Evolutionary conservation across 805 yeast species (phyloP).

Genomic region (Candida boleticola): DNA sequence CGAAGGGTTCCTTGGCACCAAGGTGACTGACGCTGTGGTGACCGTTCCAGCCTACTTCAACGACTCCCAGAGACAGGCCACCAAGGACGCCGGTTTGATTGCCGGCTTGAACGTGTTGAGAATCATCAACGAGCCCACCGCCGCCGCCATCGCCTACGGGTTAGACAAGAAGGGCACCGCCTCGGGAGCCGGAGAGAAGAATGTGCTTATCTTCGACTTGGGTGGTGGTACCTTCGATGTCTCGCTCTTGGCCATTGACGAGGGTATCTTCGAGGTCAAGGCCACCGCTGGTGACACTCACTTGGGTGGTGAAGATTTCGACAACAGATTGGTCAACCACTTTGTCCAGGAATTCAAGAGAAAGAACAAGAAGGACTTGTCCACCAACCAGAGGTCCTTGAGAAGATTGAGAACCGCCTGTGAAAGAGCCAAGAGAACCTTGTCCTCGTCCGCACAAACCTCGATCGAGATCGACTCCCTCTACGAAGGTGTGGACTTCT

Average conservation of each 20-base stretch:
- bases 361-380: conserved; percentile 83
- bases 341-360: conserved; percentile 91
- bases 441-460: conserved; percentile 93
- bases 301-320: conserved; percentile 97
- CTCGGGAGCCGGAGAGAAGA: conserved; percentile 66
- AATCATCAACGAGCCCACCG: conserved; percentile 45
- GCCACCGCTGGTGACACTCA: conserved; percentile 97
- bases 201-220: conserved; percentile 87
- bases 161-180: conserved; percentile 43
- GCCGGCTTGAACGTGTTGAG: conserved; percentile 47
- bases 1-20: conserved; percentile 82
- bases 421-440: conserved; percentile 96
- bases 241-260: conserved; percentile 80
- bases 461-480: conserved; percentile 95
- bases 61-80: conserved; percentile 45
- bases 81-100: conserved; percentile 44
- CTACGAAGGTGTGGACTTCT: conserved; percentile 91
- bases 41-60: conserved; percentile 45
- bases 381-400: conserved; percentile 79
- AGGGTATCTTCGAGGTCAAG: conserved; percentile 88
- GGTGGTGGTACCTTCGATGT: conserved; percentile 99
- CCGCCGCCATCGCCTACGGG: conserved; percentile 47
- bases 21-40: conserved; percentile 57
- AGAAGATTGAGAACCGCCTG: conserved; percentile 96
- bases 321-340: conserved; percentile 83